Percentiles rank a stretch among this genome's conserved stretches.
Evolutionary conservation across 2,329 filamentous ascomycete genomes (phyloP).

Genomic region (Colletotrichum sublineola): DNA sequence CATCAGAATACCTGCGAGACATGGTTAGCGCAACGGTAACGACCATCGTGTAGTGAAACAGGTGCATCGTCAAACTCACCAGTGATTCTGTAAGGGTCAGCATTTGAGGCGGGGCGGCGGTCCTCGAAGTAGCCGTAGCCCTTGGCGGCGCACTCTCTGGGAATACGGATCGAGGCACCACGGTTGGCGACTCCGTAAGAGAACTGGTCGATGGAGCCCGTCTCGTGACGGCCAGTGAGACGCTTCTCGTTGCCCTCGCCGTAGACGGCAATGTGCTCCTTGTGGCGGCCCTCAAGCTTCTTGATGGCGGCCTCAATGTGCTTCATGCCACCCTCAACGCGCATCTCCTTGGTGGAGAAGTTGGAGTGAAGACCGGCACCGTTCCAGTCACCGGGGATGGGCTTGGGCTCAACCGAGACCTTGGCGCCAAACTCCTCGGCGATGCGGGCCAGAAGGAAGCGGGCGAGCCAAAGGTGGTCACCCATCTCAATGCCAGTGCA

Average conservation of each 20-base stretch:
- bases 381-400: constrained; percentile 90
- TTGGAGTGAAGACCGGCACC: constrained; percentile 94
- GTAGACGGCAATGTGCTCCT: constrained; percentile 92
- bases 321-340: constrained; percentile 91
- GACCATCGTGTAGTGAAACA: neutral
- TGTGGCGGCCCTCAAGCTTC: constrained; percentile 83
- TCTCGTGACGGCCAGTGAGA: constrained; percentile 95
- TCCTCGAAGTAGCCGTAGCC: constrained; percentile 97
- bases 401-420: constrained; percentile 96
- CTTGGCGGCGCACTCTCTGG: constrained; percentile 85
- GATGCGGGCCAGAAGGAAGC: constrained; percentile 88
- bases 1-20: constrained; percentile 36
- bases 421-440: constrained; percentile 97
- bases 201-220: constrained; percentile 93
- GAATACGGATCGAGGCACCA: constrained; percentile 93
- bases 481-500: constrained; percentile 91
- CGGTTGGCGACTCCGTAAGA: constrained; percentile 95
- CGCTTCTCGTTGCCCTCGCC: constrained; percentile 96
- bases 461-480: constrained; percentile 92
- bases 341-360: constrained; percentile 92
- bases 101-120: constrained; percentile 80
- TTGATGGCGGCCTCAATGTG: constrained; percentile 88
- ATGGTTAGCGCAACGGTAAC: constrained; percentile 6
- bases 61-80: constrained; percentile 10
- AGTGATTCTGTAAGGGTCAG: constrained; percentile 44